Conservation (phyloP, 2,329 filamentous ascomycete genomes). For the Balansia obtecta region DNA sequence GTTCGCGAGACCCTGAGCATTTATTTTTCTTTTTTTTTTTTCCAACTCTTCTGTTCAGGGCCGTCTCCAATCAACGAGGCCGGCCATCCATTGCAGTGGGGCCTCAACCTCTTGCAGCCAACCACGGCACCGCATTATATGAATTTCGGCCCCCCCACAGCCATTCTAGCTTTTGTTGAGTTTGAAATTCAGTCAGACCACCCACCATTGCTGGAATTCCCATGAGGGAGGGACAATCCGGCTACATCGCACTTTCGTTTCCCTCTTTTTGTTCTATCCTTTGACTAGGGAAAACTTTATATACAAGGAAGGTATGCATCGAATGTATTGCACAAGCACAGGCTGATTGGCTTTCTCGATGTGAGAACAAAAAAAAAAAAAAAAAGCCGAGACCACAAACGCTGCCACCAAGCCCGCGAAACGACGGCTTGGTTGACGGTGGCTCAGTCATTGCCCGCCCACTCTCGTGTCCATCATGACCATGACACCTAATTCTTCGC, state of each 20-base stretch:
- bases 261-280: neutral
- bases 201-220: neutral
- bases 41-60: too few species aligned
- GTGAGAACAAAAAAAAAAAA: too few species aligned
- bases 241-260: neutral
- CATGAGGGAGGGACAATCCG: neutral
- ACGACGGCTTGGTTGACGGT: neutral
- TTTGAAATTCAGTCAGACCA: neutral
- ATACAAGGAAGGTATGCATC: neutral
- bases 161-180: neutral
- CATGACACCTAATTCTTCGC: neutral
- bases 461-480: too few species aligned
- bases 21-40: too few species aligned
- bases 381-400: too few species aligned
- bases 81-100: neutral
- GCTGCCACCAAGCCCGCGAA: too few species aligned
- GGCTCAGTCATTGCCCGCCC: neutral
- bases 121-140: neutral
- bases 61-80: neutral
- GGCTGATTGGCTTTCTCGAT: neutral
- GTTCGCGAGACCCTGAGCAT: neutral
- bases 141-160: neutral
- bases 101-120: neutral
- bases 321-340: neutral
- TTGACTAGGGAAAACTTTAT: neutral